These are phyloP conservation scores for Fusarium setosum DNA, from an alignment of 2,329 filamentous ascomycete genomes.

Conservation along the genomic window DNA sequence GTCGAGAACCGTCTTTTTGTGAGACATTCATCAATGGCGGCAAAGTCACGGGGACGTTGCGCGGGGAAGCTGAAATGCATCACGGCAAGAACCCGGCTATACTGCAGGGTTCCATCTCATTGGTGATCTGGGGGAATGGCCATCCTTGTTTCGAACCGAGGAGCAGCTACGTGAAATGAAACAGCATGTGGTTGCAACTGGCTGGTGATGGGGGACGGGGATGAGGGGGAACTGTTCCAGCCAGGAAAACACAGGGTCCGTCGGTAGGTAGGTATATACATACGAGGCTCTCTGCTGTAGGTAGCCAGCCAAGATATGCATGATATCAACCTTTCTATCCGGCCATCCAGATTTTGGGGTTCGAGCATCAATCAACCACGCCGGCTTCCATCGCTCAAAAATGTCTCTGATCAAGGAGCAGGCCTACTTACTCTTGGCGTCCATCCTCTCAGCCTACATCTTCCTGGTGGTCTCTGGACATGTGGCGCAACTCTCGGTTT, in stretches of 20 bases:
- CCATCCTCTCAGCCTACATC: constrained; percentile 1
- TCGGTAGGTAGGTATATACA: too few relatives aligned
- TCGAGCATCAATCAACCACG: too few relatives aligned
- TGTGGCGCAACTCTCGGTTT: background rate
- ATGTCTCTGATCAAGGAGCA: background rate
- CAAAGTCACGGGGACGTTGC: background rate
- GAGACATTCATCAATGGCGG: background rate
- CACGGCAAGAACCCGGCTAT: background rate
- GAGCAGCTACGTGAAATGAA: too few relatives aligned
- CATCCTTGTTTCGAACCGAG: background rate
- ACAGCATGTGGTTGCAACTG: background rate
- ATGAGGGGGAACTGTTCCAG: background rate
- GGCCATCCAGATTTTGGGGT: too few relatives aligned
- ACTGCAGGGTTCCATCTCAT: background rate
- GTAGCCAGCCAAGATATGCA: too few relatives aligned
- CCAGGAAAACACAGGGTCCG: too few relatives aligned
- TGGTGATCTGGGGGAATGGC: background rate
- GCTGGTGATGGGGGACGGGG: background rate
- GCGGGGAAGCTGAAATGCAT: background rate
- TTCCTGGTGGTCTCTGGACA: constrained; percentile 2
- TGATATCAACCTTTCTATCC: too few relatives aligned
- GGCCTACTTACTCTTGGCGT: background rate
- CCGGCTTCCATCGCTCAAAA: too few relatives aligned
- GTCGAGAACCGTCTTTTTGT: too few relatives aligned
- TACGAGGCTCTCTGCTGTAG: background rate